Evolutionary conservation across 192 early-diverging fungal species (phyloP), one percentile per base, ranked within the genome.

Genomic region (Obelidium mucronatum): DNA sequence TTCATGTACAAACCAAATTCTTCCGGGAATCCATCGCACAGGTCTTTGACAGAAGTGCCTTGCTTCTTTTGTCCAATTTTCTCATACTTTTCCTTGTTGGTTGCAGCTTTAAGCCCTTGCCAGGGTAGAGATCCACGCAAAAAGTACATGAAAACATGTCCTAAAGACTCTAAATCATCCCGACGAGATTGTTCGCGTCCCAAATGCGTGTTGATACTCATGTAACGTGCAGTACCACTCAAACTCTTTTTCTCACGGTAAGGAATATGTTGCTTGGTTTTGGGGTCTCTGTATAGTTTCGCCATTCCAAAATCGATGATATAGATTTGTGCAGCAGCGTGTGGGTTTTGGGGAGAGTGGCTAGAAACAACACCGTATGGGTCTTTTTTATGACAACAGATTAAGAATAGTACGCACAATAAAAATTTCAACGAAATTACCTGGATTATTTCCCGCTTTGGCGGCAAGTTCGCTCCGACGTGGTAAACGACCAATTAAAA

Each of bases 41-140:
- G 87, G 74, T 98, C 97, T 77, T 93, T 93, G 78, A 98, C 91
- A 30, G 87, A 84, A 0, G 94, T 94, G 59, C 90, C 89, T 80
- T 98, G 97, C 84, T 99, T 99, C 89, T 96, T 95, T 84, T 99
- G 96, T 52, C 97, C 97, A 82, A 99, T 99, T 81, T 97, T 95
- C 80, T 99, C 97, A 82, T 99, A 99, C 79, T 99, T 99, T 89
- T 99, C 96, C 81, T 97, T 96, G 88, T 99, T 99, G 74, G 95
- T 97, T 24, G 92, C 94, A 1, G 97, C 97, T 83, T 97, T 98
- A n/a, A 99, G 84, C 3, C 97, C 97, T 83, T 99, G 97, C 97
- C 97, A 99, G 19, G 97, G 97, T 61, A 99, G 85, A 40, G 88
- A 89, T 30, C 96, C 95, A 55, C 95, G 89, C 81, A 99, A 87